Conservation (phyloP, 306 rosid species). For the Coriaria nepalensis region DNA sequence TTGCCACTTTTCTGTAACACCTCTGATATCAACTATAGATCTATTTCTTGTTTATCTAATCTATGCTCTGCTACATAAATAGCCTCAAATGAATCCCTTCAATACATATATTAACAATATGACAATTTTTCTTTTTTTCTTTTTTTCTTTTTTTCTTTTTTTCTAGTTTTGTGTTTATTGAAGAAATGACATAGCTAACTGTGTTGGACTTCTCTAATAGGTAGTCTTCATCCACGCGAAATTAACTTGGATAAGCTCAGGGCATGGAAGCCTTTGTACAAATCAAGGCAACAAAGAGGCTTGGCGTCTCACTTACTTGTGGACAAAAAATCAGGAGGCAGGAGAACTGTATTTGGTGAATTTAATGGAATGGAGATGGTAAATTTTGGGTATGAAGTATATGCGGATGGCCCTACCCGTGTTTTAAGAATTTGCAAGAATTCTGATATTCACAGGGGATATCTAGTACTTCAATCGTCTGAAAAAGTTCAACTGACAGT, state of each 20-base stretch:
- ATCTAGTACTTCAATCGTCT: constrained; percentile 24
- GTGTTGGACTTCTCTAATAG: constrained; percentile 32
- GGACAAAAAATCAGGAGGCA: constrained; percentile 29
- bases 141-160: too few species aligned
- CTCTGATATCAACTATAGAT: too few species aligned
- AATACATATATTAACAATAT: too few species aligned
- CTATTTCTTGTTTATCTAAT: too few species aligned
- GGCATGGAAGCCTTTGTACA: constrained; percentile 67
- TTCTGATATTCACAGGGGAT: constrained; percentile 43
- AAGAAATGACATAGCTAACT: too few species aligned
- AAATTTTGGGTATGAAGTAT: constrained; percentile 74
- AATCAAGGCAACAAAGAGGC: constrained; percentile 39
- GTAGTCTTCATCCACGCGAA: constrained; percentile 51
- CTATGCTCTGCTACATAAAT: too few species aligned
- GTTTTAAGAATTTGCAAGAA: constrained; percentile 68
- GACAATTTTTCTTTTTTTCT: too few species aligned
- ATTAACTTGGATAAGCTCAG: constrained; percentile 86
- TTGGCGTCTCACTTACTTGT: constrained; percentile 36
- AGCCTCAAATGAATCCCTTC: too few species aligned
- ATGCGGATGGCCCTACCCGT: constrained; percentile 93
- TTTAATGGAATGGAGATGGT: constrained; percentile 31
- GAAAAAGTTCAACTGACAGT: constrained; percentile 59
- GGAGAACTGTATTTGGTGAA: constrained; percentile 18
- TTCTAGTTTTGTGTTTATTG: too few species aligned
- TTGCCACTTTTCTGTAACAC: too few species aligned